Evolutionary conservation across 2,329 filamentous ascomycete species (phyloP).

Genomic region (Claviceps digitariae): DNA sequence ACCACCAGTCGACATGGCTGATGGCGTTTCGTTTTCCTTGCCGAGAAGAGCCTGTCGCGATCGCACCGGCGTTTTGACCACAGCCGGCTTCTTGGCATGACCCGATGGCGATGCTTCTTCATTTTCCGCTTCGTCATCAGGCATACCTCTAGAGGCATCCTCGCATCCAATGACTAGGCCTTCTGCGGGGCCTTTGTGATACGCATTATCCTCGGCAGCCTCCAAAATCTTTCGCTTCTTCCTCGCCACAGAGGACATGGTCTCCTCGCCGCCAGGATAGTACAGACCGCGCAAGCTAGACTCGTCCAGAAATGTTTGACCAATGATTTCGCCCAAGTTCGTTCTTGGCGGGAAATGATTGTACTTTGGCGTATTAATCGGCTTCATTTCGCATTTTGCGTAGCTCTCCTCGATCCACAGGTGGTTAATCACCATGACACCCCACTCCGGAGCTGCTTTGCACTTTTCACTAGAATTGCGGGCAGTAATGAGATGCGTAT

Average conservation of each 20-base stretch:
- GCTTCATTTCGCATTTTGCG: slow-evolving; percentile 67
- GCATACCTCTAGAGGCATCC: slow-evolving; percentile 29
- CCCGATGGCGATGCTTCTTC: slow-evolving; percentile 18
- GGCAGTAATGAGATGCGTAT: slow-evolving; percentile 90
- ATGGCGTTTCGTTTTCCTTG: slow-evolving; percentile 78
- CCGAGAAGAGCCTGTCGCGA: slow-evolving; percentile 36
- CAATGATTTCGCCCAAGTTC: slow-evolving; percentile 85
- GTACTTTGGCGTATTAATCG: slow-evolving; percentile 61
- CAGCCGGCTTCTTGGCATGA: slow-evolving; percentile 8
- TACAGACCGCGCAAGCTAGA: slow-evolving; percentile 49
- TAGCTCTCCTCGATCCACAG: slow-evolving; percentile 98
- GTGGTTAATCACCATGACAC: slow-evolving; percentile 80
- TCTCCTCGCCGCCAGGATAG: slow-evolving; percentile 46
- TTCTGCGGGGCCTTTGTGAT: slow-evolving; percentile 31
- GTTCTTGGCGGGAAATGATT: slow-evolving; percentile 78
- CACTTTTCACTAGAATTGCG: slow-evolving; percentile 87
- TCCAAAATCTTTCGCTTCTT: slow-evolving; percentile 37
- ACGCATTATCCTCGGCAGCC: slow-evolving; percentile 36
- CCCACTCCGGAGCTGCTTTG: slow-evolving; percentile 84
- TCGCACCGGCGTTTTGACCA: slow-evolving; percentile 26
- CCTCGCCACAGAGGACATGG: slow-evolving; percentile 27
- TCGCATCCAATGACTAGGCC: slow-evolving; percentile 31
- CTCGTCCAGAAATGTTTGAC: slow-evolving; percentile 70
- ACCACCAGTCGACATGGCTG: slow-evolving; percentile 50
- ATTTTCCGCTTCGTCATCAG: slow-evolving; percentile 25